Evolutionary conservation across 1,284 basidiomycete genomes (phyloP).

Genomic region (Malassezia slooffiae): DNA sequence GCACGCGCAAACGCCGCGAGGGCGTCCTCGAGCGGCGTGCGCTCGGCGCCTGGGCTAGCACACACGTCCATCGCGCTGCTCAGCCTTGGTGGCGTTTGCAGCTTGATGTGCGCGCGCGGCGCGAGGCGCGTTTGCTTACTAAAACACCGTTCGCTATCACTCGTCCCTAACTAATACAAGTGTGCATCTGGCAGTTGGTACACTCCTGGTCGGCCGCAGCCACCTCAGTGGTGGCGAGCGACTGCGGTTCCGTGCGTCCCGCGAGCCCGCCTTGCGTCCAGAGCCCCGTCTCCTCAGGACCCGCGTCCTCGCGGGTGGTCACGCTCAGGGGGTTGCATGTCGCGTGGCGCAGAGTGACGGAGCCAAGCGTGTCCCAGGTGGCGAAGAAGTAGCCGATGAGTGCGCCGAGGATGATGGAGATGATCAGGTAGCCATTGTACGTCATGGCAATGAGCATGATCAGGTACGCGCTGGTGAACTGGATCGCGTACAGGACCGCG

Average conservation of each 20-base stretch:
- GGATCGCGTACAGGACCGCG: constrained; percentile 28
- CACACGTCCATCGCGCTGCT: constrained; percentile 2
- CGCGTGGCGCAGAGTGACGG: neutral
- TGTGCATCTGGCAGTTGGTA: no score
- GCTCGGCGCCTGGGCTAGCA: neutral
- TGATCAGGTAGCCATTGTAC: constrained; percentile 39
- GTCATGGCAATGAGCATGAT: constrained; percentile 41
- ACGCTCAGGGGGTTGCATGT: no score
- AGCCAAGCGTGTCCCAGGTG: constrained; percentile 29
- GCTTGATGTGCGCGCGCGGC: no score
- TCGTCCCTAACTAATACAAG: no score
- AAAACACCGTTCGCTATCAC: no score
- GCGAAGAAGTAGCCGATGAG: constrained; percentile 37
- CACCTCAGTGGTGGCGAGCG: no score
- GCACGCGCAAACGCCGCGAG: neutral
- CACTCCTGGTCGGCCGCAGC: no score
- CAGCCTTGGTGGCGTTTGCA: neutral
- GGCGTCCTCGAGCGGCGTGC: neutral
- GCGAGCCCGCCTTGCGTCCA: no score
- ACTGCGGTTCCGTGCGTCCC: no score
- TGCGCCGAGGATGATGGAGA: constrained; percentile 34
- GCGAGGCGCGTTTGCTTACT: no score
- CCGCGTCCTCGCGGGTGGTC: no score
- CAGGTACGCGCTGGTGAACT: constrained; percentile 36
- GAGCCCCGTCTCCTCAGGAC: no score